phyloP scores from a whole-genome alignment of 2,329 filamentous ascomycete genomes.

The Arthrobotrys entomopaga region DNA sequence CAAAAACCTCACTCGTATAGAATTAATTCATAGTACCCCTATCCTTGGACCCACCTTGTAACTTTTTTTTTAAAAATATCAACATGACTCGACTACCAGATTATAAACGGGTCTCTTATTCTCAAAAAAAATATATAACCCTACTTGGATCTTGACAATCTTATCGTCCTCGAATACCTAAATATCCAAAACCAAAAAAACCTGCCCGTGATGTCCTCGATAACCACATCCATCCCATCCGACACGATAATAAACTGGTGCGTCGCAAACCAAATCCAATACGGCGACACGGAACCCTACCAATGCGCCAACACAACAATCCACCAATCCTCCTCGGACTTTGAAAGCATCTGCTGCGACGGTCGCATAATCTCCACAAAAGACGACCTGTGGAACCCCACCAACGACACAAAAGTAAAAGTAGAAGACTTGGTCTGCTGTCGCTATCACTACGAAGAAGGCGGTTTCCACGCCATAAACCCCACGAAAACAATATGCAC shows the following conservation, averaged over 20 bases:
- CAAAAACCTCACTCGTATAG: too few relatives aligned
- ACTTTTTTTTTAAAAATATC: not conserved
- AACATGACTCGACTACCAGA: not conserved
- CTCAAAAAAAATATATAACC: not conserved
- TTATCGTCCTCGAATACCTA: too few relatives aligned
- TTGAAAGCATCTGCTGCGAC: slow-evolving; percentile 20
- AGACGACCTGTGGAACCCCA: slow-evolving; percentile 2
- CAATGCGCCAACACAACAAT: slow-evolving; percentile 21
- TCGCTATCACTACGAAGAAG: slow-evolving; percentile 3
- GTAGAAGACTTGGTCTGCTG: slow-evolving; percentile 18
- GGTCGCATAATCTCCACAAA: slow-evolving; percentile 9
- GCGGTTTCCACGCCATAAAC: slow-evolving; percentile 19
- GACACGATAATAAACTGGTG: slow-evolving; percentile 9
- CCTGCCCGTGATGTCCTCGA: slow-evolving; percentile 11
- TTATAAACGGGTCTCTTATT: not conserved
- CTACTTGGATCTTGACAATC: not conserved
- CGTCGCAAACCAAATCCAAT: slow-evolving; percentile 18
- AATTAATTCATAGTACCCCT: not conserved
- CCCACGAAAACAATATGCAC: slow-evolving; percentile 10
- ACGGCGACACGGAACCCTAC: slow-evolving; percentile 2
- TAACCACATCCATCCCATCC: slow-evolving; percentile 11
- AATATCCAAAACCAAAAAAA: not conserved
- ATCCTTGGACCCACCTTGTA: not conserved
- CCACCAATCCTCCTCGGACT: slow-evolving; percentile 6
- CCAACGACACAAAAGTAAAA: not conserved